Conservation (phyloP, 2,329 filamentous ascomycete genomes). For the Daldinia eschscholtzii region DNA sequence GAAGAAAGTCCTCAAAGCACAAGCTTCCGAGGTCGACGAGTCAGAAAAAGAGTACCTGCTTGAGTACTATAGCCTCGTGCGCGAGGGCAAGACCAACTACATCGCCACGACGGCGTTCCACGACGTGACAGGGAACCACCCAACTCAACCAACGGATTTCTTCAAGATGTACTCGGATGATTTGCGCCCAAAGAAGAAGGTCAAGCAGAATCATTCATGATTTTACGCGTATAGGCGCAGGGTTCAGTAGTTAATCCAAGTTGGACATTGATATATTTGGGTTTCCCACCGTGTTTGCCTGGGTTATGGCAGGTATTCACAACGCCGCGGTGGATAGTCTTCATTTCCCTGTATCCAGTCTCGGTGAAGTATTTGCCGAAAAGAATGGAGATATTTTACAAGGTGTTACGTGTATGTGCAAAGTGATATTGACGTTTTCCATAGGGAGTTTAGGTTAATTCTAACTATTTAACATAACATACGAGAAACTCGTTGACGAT, state of each 20-base stretch:
- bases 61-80: conserved; percentile 17
- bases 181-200: conserved; percentile 7
- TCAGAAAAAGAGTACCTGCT: conserved; percentile 10
- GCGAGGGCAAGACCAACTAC: conserved; percentile 17
- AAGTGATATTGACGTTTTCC: neutral
- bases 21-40: conserved; percentile 10
- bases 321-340: no score
- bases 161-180: conserved; percentile 12
- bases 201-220: conserved; percentile 8
- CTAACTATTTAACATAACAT: neutral
- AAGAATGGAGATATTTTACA: no score
- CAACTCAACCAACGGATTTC: neutral
- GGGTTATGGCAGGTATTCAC: no score
- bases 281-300: neutral
- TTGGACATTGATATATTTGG: neutral
- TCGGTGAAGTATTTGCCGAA: no score
- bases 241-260: neutral
- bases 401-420: neutral
- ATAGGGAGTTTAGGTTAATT: neutral
- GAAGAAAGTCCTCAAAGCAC: conserved; percentile 9
- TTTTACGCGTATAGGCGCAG: neutral
- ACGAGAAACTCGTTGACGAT: neutral
- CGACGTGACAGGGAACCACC: conserved; percentile 11
- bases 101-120: conserved; percentile 10
- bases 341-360: no score